phyloP scores from a whole-genome alignment of 768 basidiomycete genomes.

The Pholiota conissans region DNA sequence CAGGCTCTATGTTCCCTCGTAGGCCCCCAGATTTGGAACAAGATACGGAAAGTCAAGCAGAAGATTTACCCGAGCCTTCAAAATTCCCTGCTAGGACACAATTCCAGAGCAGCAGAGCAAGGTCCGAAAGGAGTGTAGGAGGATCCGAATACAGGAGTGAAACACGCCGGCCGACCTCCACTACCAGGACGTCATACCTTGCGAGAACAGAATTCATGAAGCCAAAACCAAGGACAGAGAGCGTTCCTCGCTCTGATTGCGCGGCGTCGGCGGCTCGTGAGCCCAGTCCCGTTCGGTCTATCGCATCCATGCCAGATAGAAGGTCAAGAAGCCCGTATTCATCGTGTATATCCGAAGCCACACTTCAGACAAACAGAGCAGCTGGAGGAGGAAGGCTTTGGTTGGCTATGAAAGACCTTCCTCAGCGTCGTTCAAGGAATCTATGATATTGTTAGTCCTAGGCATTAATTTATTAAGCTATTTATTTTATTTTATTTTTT shows the following conservation, averaged over 20 bases:
- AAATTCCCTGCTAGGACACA: slow-evolving; percentile 5
- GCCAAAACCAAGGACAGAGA: slow-evolving; percentile 20
- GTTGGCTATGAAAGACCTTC: slow-evolving; percentile 21
- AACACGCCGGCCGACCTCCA: background rate
- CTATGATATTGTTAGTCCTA: slow-evolving; percentile 9
- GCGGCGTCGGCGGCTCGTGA: slow-evolving; percentile 15
- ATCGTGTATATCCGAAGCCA: background rate
- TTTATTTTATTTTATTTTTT: slow-evolving; percentile 13
- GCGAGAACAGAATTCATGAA: slow-evolving; percentile 3
- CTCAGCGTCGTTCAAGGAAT: slow-evolving; percentile 15
- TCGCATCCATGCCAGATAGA: slow-evolving; percentile 23
- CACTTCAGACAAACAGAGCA: slow-evolving; percentile 7
- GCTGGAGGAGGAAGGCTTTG: slow-evolving; percentile 21
- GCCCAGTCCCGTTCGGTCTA: slow-evolving; percentile 25
- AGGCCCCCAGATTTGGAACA: slow-evolving; percentile 15
- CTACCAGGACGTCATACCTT: slow-evolving; percentile 6
- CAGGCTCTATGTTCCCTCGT: slow-evolving; percentile 16
- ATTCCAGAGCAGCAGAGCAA: background rate
- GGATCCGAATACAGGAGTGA: slow-evolving; percentile 2
- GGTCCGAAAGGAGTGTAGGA: slow-evolving; percentile 5
- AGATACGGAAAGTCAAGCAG: slow-evolving; percentile 31
- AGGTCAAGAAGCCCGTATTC: slow-evolving; percentile 15
- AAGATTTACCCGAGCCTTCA: slow-evolving; percentile 9
- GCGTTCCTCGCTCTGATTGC: slow-evolving; percentile 22
- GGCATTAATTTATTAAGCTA: slow-evolving; percentile 16